Evolutionary conservation across 805 yeast species (phyloP).

Genomic region (Wickerhamomyces bovis): DNA sequence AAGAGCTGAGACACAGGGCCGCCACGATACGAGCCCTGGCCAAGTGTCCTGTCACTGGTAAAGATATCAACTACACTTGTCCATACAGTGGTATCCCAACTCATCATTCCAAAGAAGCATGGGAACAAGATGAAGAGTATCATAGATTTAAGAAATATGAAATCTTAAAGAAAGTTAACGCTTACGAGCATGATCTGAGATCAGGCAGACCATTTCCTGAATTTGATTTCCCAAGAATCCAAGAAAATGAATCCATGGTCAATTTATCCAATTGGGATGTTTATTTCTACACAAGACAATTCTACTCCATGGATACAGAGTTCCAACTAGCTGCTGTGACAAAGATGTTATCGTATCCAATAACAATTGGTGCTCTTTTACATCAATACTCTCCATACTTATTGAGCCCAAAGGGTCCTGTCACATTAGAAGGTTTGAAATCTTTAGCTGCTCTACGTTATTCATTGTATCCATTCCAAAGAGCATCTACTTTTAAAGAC

Average conservation of each 20-base stretch:
- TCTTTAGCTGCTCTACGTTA: slow-evolving; percentile 90
- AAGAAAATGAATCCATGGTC: slow-evolving; percentile 66
- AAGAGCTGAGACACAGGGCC: slow-evolving; percentile 84
- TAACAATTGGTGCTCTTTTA: slow-evolving; percentile 77
- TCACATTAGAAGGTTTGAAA: slow-evolving; percentile 88
- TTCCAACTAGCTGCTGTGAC: slow-evolving; percentile 94
- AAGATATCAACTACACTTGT: slow-evolving; percentile 78
- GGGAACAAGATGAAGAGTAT: slow-evolving; percentile 75
- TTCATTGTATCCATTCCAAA: slow-evolving; percentile 66
- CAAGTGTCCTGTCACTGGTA: slow-evolving; percentile 82
- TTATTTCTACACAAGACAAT: slow-evolving; percentile 86
- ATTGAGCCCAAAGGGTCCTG: slow-evolving; percentile 76
- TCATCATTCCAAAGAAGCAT: slow-evolving; percentile 84
- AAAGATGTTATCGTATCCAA: slow-evolving; percentile 88
- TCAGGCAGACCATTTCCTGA: slow-evolving; percentile 94
- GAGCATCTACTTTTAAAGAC: slow-evolving; percentile 61
- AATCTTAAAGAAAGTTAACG: slow-evolving; percentile 76
- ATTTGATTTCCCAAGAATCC: slow-evolving; percentile 84
- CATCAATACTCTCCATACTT: slow-evolving; percentile 84
- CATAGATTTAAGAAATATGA: slow-evolving; percentile 65
- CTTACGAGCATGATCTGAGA: slow-evolving; percentile 91
- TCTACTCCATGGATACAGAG: slow-evolving; percentile 94
- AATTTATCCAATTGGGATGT: slow-evolving; percentile 89
- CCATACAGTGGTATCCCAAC: slow-evolving; percentile 96
- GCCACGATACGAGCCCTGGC: slow-evolving; percentile 85